Conservation (phyloP, 495 filamentous ascomycete genomes). For the Xylaria sp. region DNA sequence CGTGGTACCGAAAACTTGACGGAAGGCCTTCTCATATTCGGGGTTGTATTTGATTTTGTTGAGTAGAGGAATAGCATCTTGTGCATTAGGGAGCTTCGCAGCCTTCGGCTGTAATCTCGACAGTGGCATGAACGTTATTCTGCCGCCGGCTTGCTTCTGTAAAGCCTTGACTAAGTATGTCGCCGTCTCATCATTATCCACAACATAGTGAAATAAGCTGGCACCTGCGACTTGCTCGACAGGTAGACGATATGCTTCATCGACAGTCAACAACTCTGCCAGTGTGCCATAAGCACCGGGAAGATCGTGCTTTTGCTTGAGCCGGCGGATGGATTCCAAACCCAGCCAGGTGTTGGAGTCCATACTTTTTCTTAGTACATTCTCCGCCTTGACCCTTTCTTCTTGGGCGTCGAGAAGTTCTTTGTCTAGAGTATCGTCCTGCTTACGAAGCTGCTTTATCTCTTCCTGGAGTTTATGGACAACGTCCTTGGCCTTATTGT, state of each 20-base stretch:
- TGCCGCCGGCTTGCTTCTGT: conserved; percentile 79
- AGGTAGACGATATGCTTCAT: conserved; percentile 84
- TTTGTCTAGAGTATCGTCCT: conserved; percentile 84
- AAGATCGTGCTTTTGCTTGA: conserved; percentile 78
- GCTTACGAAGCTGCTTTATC: conserved; percentile 87
- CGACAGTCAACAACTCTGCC: conserved; percentile 85
- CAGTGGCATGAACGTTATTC: conserved; percentile 94
- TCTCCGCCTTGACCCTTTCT: conserved; percentile 78
- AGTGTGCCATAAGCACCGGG: conserved; percentile 92
- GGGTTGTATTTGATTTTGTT: conserved; percentile 82
- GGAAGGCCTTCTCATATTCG: conserved; percentile 82
- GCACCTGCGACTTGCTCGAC: conserved; percentile 93
- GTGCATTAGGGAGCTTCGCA: conserved; percentile 79
- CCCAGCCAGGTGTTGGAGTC: conserved; percentile 85
- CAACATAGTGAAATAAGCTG: conserved; percentile 95
- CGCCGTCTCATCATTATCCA: conserved; percentile 90
- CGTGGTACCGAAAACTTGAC: conserved; percentile 93
- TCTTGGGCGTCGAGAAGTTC: conserved; percentile 74
- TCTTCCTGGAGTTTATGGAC: conserved; percentile 84
- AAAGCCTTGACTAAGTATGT: conserved; percentile 80
- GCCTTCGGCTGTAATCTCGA: conserved; percentile 74
- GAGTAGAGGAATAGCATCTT: conserved; percentile 86
- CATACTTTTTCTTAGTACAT: conserved; percentile 82
- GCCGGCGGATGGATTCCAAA: conserved; percentile 77
- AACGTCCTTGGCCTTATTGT: conserved; percentile 80